Evolutionary conservation across 768 basidiomycete genomes (phyloP), one percentile per base, ranked within the genome.

Genomic region (Phylloporus sp.): DNA sequence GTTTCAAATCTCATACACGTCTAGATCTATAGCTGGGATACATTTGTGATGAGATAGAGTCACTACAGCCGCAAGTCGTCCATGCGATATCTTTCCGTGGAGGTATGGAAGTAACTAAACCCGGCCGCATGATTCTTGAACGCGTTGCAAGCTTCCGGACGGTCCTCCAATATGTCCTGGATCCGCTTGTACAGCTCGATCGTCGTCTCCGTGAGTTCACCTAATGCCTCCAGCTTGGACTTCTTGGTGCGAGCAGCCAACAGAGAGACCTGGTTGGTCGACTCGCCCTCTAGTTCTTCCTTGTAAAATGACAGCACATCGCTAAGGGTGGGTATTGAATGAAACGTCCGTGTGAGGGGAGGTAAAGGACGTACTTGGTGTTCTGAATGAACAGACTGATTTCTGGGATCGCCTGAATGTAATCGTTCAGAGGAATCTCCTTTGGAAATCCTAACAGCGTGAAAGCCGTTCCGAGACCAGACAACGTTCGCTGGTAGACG

Each of bases 221-320:
- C 32, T 3, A 70, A 54, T 13, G 53, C 58, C 1, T 61, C 59
- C 15, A 59, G 27, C 42, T 70, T 70, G 1, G 61, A 50, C 0
- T 38, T 35, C 20, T 52, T 41, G 7, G 52, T 48, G 22, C 45
- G 46, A 6, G 44, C 44, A 1, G 70, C 68, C 2, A 66, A 36
- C 9, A 63, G 36, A 3, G 68, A 64, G n/a, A 69, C 50, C 15
- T 49, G 61, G 44, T 72, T 71, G 32, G 55, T 55, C 6, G 50
- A 42, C 41, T 70, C 71, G 17, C 59, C 63, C 1, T 42, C 58
- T 5, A 59, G 35, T 35, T 70, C 69, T 56, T 72, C 71, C 38
- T 71, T 49, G 32, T 71, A 66, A 39, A 71, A 69, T 1, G 66
- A 69, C 17, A 68, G 57, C 17, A 70, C 53, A 44, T 71, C 71